phyloP scores from a whole-genome alignment of 2,329 filamentous ascomycete genomes.

The Graphilbum ipis-grandicollis region DNA sequence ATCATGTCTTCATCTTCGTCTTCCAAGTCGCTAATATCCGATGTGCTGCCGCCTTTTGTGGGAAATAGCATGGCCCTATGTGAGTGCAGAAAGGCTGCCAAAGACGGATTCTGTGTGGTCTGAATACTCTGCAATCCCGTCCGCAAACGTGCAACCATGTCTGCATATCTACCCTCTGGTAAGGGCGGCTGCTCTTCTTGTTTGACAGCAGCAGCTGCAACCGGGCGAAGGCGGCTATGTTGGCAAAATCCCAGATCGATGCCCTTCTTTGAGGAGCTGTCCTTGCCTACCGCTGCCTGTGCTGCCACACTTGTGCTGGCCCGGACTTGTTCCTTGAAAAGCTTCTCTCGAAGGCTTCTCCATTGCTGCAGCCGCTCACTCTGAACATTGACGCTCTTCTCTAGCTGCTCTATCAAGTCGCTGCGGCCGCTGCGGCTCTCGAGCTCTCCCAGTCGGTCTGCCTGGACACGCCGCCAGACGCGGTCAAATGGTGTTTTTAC shows the following conservation, averaged over 20 bases:
- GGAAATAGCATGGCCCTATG: too few species aligned
- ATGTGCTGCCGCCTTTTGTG: slow-evolving; percentile 10
- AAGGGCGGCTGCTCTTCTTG: too few species aligned
- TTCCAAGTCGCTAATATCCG: slow-evolving; percentile 36
- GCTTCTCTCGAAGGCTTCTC: slow-evolving; percentile 44
- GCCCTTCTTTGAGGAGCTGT: slow-evolving; percentile 18
- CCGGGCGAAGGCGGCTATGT: slow-evolving; percentile 30
- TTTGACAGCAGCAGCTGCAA: too few species aligned
- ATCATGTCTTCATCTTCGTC: slow-evolving; percentile 18
- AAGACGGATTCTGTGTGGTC: slow-evolving; percentile 1
- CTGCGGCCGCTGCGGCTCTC: slow-evolving; percentile 23
- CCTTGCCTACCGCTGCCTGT: slow-evolving; percentile 4
- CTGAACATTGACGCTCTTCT: slow-evolving; percentile 49
- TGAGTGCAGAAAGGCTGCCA: slow-evolving; percentile 3
- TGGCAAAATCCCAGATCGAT: slow-evolving; percentile 36
- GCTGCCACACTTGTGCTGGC: too few species aligned
- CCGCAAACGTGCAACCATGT: slow-evolving; percentile 23
- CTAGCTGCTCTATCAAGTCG: slow-evolving; percentile 53
- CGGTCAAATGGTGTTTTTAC: slow-evolving; percentile 49
- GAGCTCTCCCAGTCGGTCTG: slow-evolving; percentile 38
- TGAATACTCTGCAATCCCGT: slow-evolving; percentile 20
- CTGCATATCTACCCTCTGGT: slow-evolving; percentile 22
- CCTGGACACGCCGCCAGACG: slow-evolving; percentile 52
- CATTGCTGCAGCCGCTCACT: slow-evolving; percentile 52
- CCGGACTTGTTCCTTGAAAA: slow-evolving; percentile 19